Evolutionary conservation across 2,329 filamentous ascomycete genomes (phyloP).

Genomic region (Cryphonectria japonica): DNA sequence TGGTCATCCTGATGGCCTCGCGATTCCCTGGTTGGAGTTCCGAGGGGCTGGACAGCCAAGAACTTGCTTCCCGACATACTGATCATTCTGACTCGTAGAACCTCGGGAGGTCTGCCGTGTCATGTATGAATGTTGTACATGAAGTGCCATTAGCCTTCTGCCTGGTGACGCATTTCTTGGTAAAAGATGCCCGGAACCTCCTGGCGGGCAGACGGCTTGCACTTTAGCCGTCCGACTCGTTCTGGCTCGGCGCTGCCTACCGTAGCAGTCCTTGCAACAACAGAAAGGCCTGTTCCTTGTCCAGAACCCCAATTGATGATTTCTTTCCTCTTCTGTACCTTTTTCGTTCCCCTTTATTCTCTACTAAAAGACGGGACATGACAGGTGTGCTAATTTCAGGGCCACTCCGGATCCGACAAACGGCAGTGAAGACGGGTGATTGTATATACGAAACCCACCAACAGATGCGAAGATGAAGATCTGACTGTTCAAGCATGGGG

Average conservation of each 20-base stretch:
- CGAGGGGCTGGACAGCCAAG: not conserved
- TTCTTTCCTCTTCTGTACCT: conserved; percentile 2
- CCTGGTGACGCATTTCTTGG: conserved; percentile 8
- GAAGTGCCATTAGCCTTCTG: not conserved
- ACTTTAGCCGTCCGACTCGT: conserved; percentile 19
- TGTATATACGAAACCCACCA: conserved; percentile 8
- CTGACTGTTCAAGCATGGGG: not conserved
- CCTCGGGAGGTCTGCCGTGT: conserved; percentile 1
- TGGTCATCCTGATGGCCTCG: not conserved
- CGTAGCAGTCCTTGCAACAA: conserved; percentile 20
- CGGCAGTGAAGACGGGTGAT: not conserved
- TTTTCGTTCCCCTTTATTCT: not conserved
- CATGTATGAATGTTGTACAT: not conserved
- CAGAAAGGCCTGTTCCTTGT: conserved; percentile 26
- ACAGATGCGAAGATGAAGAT: not conserved
- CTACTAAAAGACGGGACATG: not conserved
- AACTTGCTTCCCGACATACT: not conserved
- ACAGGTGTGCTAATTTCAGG: conserved; percentile 8
- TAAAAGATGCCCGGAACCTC: conserved; percentile 16
- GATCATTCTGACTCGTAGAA: not conserved
- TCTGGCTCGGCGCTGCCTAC: conserved; percentile 12
- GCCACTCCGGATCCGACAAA: not conserved
- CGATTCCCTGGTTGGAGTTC: not conserved
- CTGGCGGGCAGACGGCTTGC: conserved; percentile 4
- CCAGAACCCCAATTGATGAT: conserved; percentile 3